phyloP scores from a whole-genome alignment of 768 basidiomycete genomes.

The Kondoa malvinella region DNA sequence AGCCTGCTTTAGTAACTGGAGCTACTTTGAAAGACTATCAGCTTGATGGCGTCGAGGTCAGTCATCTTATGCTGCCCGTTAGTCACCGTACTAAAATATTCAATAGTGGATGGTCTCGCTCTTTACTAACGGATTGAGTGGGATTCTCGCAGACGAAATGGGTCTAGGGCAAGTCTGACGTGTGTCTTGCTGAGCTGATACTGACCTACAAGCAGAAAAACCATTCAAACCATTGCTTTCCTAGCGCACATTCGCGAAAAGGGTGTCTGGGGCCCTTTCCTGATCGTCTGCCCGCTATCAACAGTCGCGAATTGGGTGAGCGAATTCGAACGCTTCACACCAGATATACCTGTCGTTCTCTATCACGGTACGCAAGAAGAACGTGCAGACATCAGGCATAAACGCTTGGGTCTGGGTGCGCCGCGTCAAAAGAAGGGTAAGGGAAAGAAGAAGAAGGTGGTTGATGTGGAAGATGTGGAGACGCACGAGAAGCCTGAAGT shows the following conservation, averaged over 20 bases:
- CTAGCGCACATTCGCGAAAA: constrained; percentile 67
- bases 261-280: constrained; percentile 53
- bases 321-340: constrained; percentile 11
- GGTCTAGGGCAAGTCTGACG: neutral
- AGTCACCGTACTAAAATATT: constrained; percentile 11
- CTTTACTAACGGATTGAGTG: neutral
- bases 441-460: neutral
- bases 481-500: constrained; percentile 6
- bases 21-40: constrained; percentile 77
- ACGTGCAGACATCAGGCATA: constrained; percentile 52
- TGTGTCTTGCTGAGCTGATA: neutral
- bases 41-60: constrained; percentile 81
- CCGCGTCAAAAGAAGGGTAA: constrained; percentile 14
- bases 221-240: constrained; percentile 86
- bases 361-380: constrained; percentile 76
- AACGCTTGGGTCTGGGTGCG: constrained; percentile 9
- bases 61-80: constrained; percentile 13
- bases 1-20: constrained; percentile 66
- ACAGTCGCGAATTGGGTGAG: constrained; percentile 40
- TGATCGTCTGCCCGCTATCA: constrained; percentile 81
- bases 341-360: constrained; percentile 52
- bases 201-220: constrained; percentile 39
- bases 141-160: constrained; percentile 29
- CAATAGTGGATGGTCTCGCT: neutral
- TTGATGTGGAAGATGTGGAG: neutral